Evolutionary conservation across 2,329 filamentous ascomycete genomes (phyloP), one percentile per base, ranked within the genome.

Genomic region (Akanthomyces muscarius): DNA sequence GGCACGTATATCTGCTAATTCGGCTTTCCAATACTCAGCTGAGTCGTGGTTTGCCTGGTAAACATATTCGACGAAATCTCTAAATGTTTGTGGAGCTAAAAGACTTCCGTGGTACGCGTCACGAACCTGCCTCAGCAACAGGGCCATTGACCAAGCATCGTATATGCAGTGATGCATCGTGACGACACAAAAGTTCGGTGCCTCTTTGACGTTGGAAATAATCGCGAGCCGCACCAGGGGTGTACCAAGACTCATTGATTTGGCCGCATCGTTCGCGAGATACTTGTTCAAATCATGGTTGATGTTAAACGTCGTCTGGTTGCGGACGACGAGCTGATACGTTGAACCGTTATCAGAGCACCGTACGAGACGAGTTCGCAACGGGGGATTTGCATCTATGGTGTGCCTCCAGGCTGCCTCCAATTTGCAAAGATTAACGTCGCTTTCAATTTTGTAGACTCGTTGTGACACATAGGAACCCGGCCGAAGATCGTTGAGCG

Each of bases 1-100:
- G 78, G 77, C 71, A 77, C 76, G 57, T 72, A 75, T 14, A 30
- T 45, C 42, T 21, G 21, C 55, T 10, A 47, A 28, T 23, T 48
- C 28, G 13, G 16, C 25, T 47, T 33, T 36, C 55, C 55, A 58
- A 47, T 56, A 62, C 18, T 62, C 51, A 0, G 52, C 21, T 1
- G 52, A 55, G 16, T n/a, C 16, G 4, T 25, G 5, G 21, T 28
- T 28, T 3, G 52, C 14, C 13, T 44, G 21, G 16, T 11, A 4
- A n/a, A 44, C 52, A 30, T 55, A 55, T 28, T 55, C 30, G 23
- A 55, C 52, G 16, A 55, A 55, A 1, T 44, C 5, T n/a, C 21
- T 42, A 18, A 55, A 55, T 42, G 36, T 28, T 44, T 44, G 52
- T n/a, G 21, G 7, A 18, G 38, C 4, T 8, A 7, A 2, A 28